These are phyloP conservation scores for Mentha longifolia DNA, from an alignment of 257 asterid species.

Conservation along the genomic window DNA sequence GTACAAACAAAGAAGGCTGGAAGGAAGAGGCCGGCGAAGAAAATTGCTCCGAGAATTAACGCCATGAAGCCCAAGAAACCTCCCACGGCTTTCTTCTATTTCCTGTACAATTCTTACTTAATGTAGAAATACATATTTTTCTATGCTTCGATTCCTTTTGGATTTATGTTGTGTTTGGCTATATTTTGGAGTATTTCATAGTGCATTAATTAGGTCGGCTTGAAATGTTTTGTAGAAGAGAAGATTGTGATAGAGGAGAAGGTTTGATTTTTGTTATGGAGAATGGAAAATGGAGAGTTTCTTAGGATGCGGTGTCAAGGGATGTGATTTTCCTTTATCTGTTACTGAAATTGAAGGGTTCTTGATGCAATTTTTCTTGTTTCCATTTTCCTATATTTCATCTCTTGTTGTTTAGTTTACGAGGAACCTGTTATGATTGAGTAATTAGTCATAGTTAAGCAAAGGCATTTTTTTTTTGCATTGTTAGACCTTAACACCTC, in stretches of 20 bases:
- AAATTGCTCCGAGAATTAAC: slow-evolving; percentile 52
- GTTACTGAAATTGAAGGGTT: not conserved
- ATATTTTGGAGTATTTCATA: not conserved
- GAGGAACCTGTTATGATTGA: not conserved
- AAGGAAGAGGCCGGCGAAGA: slow-evolving; percentile 45
- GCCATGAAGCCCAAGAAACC: slow-evolving; percentile 92
- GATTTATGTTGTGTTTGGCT: not conserved
- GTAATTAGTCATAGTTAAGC: slow-evolving; percentile 1
- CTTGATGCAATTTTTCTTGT: not conserved
- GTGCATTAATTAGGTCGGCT: not conserved
- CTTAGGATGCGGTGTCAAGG: not conserved
- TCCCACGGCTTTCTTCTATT: slow-evolving; percentile 95
- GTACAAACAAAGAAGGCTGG: slow-evolving; percentile 41
- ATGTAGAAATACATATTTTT: not conserved
- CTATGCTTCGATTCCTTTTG: not conserved
- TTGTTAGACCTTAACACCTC: not conserved
- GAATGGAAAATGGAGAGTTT: not conserved
- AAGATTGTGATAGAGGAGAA: not conserved
- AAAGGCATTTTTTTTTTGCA: not conserved
- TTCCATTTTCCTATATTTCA: not conserved
- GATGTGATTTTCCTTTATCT: not conserved
- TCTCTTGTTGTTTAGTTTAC: not conserved
- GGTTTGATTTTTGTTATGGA: not conserved
- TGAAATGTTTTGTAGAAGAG: not conserved
- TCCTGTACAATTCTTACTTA: slow-evolving; percentile 47